phyloP scores from a whole-genome alignment of 768 basidiomycete genomes.

The Xanthoconium stramineum region DNA sequence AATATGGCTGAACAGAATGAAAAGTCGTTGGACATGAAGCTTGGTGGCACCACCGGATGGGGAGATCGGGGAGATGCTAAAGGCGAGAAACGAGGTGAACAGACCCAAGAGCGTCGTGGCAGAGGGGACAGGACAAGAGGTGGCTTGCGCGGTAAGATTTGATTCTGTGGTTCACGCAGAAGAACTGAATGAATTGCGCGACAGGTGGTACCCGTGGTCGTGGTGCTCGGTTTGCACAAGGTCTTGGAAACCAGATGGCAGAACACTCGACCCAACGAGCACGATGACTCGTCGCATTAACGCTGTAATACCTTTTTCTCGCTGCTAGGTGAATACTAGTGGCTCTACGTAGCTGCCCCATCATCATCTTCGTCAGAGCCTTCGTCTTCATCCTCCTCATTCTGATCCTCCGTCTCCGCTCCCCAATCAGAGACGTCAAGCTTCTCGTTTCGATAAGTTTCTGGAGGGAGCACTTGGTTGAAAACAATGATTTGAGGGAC shows the following conservation, averaged over 20 bases:
- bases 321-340: neutral
- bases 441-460: constrained; percentile 53
- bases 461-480: constrained; percentile 30
- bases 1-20: constrained; percentile 90
- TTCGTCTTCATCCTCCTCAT: constrained; percentile 21
- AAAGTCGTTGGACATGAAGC: constrained; percentile 80
- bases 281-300: constrained; percentile 12
- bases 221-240: constrained; percentile 79
- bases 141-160: constrained; percentile 51
- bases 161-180: neutral
- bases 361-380: constrained; percentile 12
- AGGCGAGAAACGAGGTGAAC: constrained; percentile 78
- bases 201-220: constrained; percentile 67
- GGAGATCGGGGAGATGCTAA: constrained; percentile 56
- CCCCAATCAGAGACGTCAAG: constrained; percentile 58
- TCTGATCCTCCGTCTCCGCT: constrained; percentile 29
- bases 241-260: constrained; percentile 78
- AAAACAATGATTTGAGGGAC: neutral
- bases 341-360: constrained; percentile 3
- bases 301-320: neutral
- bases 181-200: neutral
- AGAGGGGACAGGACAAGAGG: constrained; percentile 61
- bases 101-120: constrained; percentile 72
- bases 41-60: constrained; percentile 56
- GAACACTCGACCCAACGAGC: constrained; percentile 25